phyloP scores from a whole-genome alignment of 108 stramenopile species.

The Asterionellopsis glacialis region DNA sequence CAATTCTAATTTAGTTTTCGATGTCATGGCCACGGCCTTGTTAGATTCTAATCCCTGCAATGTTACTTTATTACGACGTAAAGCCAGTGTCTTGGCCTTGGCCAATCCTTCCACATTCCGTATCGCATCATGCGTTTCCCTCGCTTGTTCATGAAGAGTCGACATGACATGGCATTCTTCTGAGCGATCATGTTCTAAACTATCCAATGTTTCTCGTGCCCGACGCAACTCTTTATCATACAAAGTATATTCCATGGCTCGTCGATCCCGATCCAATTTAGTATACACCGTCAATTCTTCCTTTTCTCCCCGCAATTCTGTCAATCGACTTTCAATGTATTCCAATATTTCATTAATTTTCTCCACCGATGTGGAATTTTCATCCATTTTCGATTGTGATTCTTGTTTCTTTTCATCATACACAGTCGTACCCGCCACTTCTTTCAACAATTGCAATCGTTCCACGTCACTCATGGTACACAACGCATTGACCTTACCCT shows the following conservation, averaged over 20 bases:
- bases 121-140: conserved; percentile 62
- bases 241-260: conserved; percentile 94
- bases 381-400: conserved; percentile 88
- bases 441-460: conserved; percentile 88
- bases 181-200: conserved; percentile 70
- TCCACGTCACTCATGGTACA: conserved; percentile 95
- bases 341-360: conserved; percentile 88
- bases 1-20: conserved; percentile 56
- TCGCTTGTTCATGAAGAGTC: conserved; percentile 55
- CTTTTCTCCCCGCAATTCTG: conserved; percentile 94
- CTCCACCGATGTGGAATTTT: conserved; percentile 78
- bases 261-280: conserved; percentile 82
- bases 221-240: conserved; percentile 92
- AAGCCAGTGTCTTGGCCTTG: conserved; percentile 41
- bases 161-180: conserved; percentile 49
- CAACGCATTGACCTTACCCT: conserved; percentile 96
- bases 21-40: conserved; percentile 51
- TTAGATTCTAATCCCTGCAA: conserved; percentile 59
- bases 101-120: conserved; percentile 48
- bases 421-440: conserved; percentile 95
- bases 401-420: conserved; percentile 98
- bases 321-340: conserved; percentile 87
- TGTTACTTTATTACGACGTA: conserved; percentile 47
- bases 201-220: conserved; percentile 69
- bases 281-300: conserved; percentile 93